Percentiles rank a stretch among this genome's conserved stretches.
Conservation (phyloP, 306 rosid genomes). For the Cicer judaicum region DNA sequence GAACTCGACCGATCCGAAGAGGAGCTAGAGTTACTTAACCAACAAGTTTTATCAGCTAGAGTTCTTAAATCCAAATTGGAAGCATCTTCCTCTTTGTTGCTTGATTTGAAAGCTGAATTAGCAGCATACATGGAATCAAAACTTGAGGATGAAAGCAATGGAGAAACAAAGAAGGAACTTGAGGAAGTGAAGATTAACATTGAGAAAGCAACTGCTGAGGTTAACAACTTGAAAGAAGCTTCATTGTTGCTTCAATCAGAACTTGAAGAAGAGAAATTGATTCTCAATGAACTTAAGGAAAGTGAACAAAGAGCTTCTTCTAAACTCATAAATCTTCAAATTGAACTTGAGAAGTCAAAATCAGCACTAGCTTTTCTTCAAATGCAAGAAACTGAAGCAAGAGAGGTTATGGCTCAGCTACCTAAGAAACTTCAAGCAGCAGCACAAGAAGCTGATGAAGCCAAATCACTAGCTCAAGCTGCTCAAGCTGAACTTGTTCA, state of each 20-base stretch:
- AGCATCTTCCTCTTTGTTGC: slow-evolving; percentile 69
- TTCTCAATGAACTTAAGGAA: slow-evolving; percentile 57
- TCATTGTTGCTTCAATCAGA: slow-evolving; percentile 64
- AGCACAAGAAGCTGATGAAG: slow-evolving; percentile 73
- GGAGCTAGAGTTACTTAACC: slow-evolving; percentile 66
- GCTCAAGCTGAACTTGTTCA: slow-evolving; percentile 62
- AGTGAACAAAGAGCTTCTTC: slow-evolving; percentile 77
- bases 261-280: slow-evolving; percentile 72
- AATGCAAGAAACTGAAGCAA: slow-evolving; percentile 72
- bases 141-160: slow-evolving; percentile 54
- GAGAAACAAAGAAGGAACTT: slow-evolving; percentile 53
- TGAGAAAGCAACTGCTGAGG: slow-evolving; percentile 75
- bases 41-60: slow-evolving; percentile 65
- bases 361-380: slow-evolving; percentile 60
- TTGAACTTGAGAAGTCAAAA: slow-evolving; percentile 67
- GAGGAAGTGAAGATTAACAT: slow-evolving; percentile 73
- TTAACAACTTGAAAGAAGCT: slow-evolving; percentile 68
- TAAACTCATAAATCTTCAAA: slow-evolving; percentile 63
- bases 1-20: slow-evolving; percentile 76
- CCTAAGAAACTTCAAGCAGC: slow-evolving; percentile 77
- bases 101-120: slow-evolving; percentile 76
- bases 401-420: slow-evolving; percentile 67
- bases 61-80: slow-evolving; percentile 75
- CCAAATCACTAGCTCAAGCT: slow-evolving; percentile 62
- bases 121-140: slow-evolving; percentile 78